Conservation (phyloP, 2,329 filamentous ascomycete genomes). For the Zarea fungicola region DNA sequence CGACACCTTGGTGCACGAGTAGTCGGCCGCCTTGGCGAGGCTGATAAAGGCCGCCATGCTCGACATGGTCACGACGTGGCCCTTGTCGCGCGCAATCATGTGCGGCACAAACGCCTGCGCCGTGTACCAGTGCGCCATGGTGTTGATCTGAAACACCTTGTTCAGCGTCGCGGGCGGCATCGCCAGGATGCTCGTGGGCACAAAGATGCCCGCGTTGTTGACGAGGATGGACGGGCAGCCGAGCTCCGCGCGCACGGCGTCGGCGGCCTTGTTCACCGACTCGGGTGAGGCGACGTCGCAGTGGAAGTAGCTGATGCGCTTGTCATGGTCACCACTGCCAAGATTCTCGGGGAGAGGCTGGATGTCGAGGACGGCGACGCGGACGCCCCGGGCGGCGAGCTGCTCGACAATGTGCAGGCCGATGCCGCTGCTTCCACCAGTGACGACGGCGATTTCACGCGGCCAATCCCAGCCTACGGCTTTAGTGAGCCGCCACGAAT, state of each 20-base stretch:
- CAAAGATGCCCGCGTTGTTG: constrained; percentile 38
- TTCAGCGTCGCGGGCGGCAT: constrained; percentile 48
- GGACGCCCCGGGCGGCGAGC: constrained; percentile 53
- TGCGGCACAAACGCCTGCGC: constrained; percentile 56
- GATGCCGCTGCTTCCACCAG: constrained; percentile 65
- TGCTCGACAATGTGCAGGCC: constrained; percentile 55
- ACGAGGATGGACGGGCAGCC: constrained; percentile 60
- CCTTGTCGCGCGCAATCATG: constrained; percentile 56
- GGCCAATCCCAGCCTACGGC: constrained; percentile 51
- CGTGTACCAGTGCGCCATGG: constrained; percentile 56
- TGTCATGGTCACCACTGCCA: constrained; percentile 35
- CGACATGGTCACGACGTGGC: constrained; percentile 62
- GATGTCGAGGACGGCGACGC: constrained; percentile 62
- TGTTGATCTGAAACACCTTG: constrained; percentile 62
- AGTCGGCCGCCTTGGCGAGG: constrained; percentile 57
- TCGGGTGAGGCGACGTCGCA: constrained; percentile 57
- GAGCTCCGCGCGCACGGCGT: constrained; percentile 43
- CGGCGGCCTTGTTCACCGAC: constrained; percentile 42
- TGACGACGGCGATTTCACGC: constrained; percentile 61
- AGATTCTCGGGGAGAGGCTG: constrained; percentile 1
- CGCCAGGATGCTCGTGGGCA: constrained; percentile 55
- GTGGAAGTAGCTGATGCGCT: constrained; percentile 59
- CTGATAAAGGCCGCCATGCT: constrained; percentile 53
- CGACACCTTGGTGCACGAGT: constrained; percentile 56
- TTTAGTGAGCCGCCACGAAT: constrained; percentile 6